Percentiles rank a stretch among this genome's conserved stretches.
phyloP scores from a whole-genome alignment of 257 asterid species.

The Nyctanthes arbortristis region DNA sequence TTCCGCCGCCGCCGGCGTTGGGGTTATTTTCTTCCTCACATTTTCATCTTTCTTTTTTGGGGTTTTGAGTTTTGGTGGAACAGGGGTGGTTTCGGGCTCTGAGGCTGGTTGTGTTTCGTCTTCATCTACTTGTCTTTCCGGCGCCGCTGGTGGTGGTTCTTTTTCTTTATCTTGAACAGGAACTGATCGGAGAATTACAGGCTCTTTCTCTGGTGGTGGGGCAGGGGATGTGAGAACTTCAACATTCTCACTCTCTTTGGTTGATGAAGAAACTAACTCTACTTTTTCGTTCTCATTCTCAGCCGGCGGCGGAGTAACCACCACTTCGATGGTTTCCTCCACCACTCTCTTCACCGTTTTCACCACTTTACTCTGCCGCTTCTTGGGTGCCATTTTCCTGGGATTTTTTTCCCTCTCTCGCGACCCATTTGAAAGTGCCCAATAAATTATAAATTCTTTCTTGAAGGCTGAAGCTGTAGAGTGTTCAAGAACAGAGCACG shows the following conservation, averaged over 20 bases:
- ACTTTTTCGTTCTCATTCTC: not conserved
- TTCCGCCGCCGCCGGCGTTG: no score
- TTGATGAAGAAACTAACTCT: slow-evolving; percentile 35
- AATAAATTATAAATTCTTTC: no score
- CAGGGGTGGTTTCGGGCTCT: slow-evolving; percentile 21
- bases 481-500: slow-evolving; percentile 32
- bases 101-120: slow-evolving; percentile 40
- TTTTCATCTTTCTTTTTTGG: slow-evolving; percentile 10
- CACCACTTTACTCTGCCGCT: slow-evolving; percentile 31
- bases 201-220: slow-evolving; percentile 16
- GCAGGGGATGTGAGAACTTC: slow-evolving; percentile 36
- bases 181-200: slow-evolving; percentile 20
- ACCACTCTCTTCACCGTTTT: slow-evolving; percentile 58
- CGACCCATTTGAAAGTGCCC: not conserved
- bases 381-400: slow-evolving; percentile 61
- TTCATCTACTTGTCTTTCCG: slow-evolving; percentile 11
- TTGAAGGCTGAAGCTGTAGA: slow-evolving; percentile 17
- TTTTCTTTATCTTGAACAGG: slow-evolving; percentile 22
- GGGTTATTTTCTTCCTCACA: no score
- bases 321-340: slow-evolving; percentile 59
- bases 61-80: slow-evolving; percentile 21
- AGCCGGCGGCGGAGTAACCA: slow-evolving; percentile 40
- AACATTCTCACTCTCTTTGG: slow-evolving; percentile 32
- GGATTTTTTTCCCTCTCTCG: slow-evolving; percentile 1
- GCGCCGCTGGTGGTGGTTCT: not conserved